Evolutionary conservation across 148 eudicot genomes (phyloP), one percentile per base, ranked within the genome.

Genomic region (Mesembryanthemum crystallinum): DNA sequence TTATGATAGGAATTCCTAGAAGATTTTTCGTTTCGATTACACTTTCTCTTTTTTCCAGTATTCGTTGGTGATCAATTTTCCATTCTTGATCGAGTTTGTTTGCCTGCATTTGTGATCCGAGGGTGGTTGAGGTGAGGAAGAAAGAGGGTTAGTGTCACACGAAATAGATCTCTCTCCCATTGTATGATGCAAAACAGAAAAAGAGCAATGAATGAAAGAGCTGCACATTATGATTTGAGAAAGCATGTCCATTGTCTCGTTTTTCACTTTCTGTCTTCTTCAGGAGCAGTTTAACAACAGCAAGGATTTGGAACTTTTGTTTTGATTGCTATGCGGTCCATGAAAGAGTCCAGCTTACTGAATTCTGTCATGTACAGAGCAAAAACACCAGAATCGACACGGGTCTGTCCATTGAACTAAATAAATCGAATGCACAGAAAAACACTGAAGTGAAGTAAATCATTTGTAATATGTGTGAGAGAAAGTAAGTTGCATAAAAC

Each of bases 1-100:
- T 47, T 82, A 54, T 91, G 78, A 81, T 9, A 43, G 62, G 43
- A 72, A 61, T 55, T 62, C 33, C 27, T 23, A 21, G 17, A 25
- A 59, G 17, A 11, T 30, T 29, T 11, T 28, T 25, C 49, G n/a
- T 30, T 39, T 64, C 18, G 66, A 32, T 64, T 43, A 33, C 28
- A 35, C 62, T 57, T 8, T 64, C 30, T 59, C 57, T 30, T 52
- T 52, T 8, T 71, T 71, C 17, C 18, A 20, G 30, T 45, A n/a
- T 67, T 28, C 15, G 18, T 57, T 61, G 66, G 72, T 47, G 49
- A 27, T 33, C 76, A 14, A 32, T 15, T 51, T 70, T 23, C 25
- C 42, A 63, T 71, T 76, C 67, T 71, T 72, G 30, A 63, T 64
- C 54, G 73, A 58, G 27, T 64, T 75, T 72, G 25, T 62, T 43